Base-by-base conservation (phyloP, 768 basidiomycete species). In the Hydnomerulius pinastri region DNA sequence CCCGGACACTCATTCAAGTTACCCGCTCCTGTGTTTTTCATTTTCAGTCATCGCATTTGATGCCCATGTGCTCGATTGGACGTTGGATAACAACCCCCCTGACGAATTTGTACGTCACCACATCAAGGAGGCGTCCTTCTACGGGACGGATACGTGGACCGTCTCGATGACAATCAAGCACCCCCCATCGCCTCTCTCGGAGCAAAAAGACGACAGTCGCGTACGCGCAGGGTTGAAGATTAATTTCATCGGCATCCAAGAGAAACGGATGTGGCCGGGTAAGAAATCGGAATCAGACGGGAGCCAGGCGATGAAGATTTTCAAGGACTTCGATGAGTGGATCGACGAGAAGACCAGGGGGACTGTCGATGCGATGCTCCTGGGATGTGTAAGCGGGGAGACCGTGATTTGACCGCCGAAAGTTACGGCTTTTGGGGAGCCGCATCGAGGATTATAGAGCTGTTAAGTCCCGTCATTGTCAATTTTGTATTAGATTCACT, bases 21-120 rank as follows among this genome's bases (percentile, higher is more conserved):
- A 42, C 33, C 38, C 30, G 33, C 15, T 11, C 18, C 23, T 30
- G 4, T 21, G 2, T 10, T 46, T 48, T 35, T n/a, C n/a, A n/a
- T n/a, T n/a, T n/a, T n/a, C 59, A 83, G 92, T 90, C 4, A 79
- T 98, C 46, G 88, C 93, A 0, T 97, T 98, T 62, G 89, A 95
- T 42, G 95, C 92, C 0, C 87, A 95, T 52, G 90, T 98, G 12
- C 67, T 95, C 7, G 69, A 79, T 46, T 98, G 95, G 95, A 84
- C 81, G 13, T 74, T 94, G 30, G 88, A 92, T 55, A 74, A 85
- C 54, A 80, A 82, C 47, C 93, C 96, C 1, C 90, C 92, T 0
- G 68, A 82, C 45, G 87, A 90, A 49, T 73, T 77, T 56, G 80
- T 79, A 6, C 79, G 93, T 7, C 96, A 98, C 62, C 90, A 93